phyloP scores from a whole-genome alignment of 169 alveolate genomes.

The Plasmodium relictum region DNA sequence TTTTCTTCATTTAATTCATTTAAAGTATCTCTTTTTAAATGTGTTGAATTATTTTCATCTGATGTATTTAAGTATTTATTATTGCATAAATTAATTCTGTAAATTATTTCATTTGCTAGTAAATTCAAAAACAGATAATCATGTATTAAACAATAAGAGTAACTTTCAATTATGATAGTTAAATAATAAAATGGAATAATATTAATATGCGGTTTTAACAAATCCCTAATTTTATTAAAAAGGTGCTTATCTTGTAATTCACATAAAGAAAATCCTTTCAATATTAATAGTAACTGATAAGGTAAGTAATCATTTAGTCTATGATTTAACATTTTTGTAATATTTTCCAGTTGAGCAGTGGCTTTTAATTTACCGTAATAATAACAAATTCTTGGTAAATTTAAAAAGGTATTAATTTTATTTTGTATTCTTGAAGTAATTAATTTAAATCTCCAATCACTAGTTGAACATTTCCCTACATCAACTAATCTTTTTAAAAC shows the following conservation, averaged over 20 bases:
- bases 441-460: conserved; percentile 87
- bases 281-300: conserved; percentile 81
- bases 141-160: conserved; percentile 64
- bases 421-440: conserved; percentile 80
- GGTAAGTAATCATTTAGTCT: conserved; percentile 81
- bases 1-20: background rate
- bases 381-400: conserved; percentile 87
- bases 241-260: conserved; percentile 84
- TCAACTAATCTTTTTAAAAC: conserved; percentile 86
- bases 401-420: conserved; percentile 79
- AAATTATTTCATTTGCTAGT: conserved; percentile 32
- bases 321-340: conserved; percentile 78
- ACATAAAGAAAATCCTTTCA: conserved; percentile 81
- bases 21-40: background rate
- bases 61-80: conserved; percentile 4
- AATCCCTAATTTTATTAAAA: conserved; percentile 77
- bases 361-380: conserved; percentile 84
- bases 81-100: conserved; percentile 46
- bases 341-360: conserved; percentile 83
- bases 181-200: conserved; percentile 72
- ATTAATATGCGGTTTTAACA: conserved; percentile 40
- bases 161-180: conserved; percentile 68
- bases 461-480: conserved; percentile 85
- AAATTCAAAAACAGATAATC: conserved; percentile 43
- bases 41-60: background rate